These are phyloP conservation scores for Lactuca sativa DNA, from an alignment of 129 eudicot genomes.

Conservation along the genomic window DNA sequence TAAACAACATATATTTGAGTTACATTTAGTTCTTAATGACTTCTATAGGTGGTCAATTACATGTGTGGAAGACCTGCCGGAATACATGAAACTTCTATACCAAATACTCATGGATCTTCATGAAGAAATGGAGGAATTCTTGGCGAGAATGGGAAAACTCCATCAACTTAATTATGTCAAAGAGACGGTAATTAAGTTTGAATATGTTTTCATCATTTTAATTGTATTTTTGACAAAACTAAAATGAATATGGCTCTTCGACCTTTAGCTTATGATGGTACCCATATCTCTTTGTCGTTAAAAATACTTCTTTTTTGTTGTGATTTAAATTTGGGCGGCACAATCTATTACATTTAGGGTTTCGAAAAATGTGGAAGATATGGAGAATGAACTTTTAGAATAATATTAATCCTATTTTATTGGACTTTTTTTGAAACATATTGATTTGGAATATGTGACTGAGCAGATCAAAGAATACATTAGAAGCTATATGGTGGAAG, in stretches of 20 bases:
- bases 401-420: too few relatives aligned
- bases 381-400: too few relatives aligned
- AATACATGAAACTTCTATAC: slow-evolving; percentile 18
- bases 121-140: slow-evolving; percentile 6
- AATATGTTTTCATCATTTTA: neutral
- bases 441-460: too few relatives aligned
- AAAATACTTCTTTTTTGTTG: too few relatives aligned
- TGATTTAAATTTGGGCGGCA: too few relatives aligned
- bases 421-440: too few relatives aligned
- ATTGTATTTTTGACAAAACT: neutral
- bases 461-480: neutral
- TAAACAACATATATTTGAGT: neutral
- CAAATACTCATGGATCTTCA: neutral
- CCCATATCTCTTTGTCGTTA: too few relatives aligned
- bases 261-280: too few relatives aligned
- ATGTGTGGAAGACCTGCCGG: slow-evolving; percentile 26
- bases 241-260: neutral
- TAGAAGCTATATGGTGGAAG: neutral
- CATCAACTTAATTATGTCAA: slow-evolving; percentile 8
- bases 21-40: neutral
- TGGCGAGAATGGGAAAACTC: slow-evolving; percentile 22
- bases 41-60: slow-evolving; percentile 26
- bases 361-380: too few relatives aligned
- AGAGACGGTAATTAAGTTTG: slow-evolving; percentile 10
- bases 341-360: too few relatives aligned